A percentile compares a stretch with the other conserved stretches of the same genome.
phyloP scores from a whole-genome alignment of 495 filamentous ascomycete species.

The Sporormia fimetaria region DNA sequence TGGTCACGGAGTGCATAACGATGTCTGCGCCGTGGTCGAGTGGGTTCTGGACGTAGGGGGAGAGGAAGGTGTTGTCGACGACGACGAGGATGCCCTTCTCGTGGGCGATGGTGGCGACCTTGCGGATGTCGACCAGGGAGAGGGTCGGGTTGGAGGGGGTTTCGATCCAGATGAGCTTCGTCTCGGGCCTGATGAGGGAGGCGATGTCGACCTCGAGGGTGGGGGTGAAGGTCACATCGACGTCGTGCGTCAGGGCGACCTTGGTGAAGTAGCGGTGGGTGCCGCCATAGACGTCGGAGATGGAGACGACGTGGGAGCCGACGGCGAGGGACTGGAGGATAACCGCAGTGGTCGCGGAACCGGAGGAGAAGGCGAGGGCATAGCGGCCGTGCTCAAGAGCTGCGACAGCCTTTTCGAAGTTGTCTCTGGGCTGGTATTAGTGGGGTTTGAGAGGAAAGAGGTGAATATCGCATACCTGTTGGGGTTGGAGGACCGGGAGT shows the following conservation, averaged over 20 bases:
- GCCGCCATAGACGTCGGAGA: constrained; percentile 94
- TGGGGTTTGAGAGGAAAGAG: no score
- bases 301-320: constrained; percentile 88
- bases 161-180: constrained; percentile 97
- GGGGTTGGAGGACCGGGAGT: constrained; percentile 82
- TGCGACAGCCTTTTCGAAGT: constrained; percentile 86
- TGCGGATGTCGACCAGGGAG: constrained; percentile 78
- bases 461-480: constrained; percentile 66
- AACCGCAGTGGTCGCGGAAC: constrained; percentile 83
- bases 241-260: constrained; percentile 87
- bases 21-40: constrained; percentile 92
- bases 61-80: constrained; percentile 97
- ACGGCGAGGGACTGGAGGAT: constrained; percentile 87
- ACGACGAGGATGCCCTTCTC: constrained; percentile 84
- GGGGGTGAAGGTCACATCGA: constrained; percentile 86
- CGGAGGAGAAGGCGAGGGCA: constrained; percentile 89
- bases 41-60: constrained; percentile 92
- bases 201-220: constrained; percentile 78
- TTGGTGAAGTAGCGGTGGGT: constrained; percentile 99
- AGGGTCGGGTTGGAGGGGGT: constrained; percentile 89
- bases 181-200: constrained; percentile 73
- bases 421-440: constrained; percentile 44
- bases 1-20: constrained; percentile 98
- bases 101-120: constrained; percentile 72
- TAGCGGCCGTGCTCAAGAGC: constrained; percentile 85